phyloP scores from a whole-genome alignment of 78 protist species.

The Diacronema lutheri region DNA sequence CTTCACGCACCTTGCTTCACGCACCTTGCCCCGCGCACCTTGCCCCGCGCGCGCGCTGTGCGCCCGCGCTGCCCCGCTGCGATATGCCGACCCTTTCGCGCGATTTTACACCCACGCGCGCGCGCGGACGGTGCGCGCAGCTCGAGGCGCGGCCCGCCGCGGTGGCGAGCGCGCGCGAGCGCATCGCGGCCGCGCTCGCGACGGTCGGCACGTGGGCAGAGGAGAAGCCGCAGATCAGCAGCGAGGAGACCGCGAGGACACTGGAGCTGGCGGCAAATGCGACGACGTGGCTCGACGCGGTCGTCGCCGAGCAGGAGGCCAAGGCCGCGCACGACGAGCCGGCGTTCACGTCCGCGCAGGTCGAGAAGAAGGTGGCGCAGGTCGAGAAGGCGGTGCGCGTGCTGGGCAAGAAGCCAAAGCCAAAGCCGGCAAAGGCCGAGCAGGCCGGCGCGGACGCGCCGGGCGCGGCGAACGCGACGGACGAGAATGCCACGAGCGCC shows the following conservation, averaged over 20 bases:
- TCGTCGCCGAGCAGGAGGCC: not conserved
- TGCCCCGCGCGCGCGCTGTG: too few species aligned
- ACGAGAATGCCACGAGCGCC: not conserved
- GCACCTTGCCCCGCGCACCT: too few species aligned
- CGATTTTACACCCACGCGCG: too few species aligned
- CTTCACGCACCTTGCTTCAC: too few species aligned
- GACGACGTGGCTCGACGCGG: not conserved
- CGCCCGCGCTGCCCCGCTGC: too few species aligned
- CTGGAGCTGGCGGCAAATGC: not conserved
- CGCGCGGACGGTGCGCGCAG: too few species aligned
- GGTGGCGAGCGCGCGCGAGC: not conserved
- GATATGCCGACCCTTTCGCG: too few species aligned
- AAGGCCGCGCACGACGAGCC: not conserved
- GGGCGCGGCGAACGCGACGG: not conserved
- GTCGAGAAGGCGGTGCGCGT: not conserved
- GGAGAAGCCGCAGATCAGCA: not conserved
- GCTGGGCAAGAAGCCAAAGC: constrained; percentile 10
- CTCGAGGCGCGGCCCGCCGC: not conserved
- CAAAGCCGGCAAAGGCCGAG: not conserved
- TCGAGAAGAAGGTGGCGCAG: not conserved
- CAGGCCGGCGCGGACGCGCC: too few species aligned
- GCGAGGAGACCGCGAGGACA: not conserved
- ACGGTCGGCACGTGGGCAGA: not conserved
- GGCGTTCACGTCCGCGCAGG: not conserved
- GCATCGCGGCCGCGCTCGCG: not conserved